These are phyloP conservation scores for Paramyrothecium roridum DNA, from an alignment of 2,329 filamentous ascomycete species.

Conservation along the genomic window DNA sequence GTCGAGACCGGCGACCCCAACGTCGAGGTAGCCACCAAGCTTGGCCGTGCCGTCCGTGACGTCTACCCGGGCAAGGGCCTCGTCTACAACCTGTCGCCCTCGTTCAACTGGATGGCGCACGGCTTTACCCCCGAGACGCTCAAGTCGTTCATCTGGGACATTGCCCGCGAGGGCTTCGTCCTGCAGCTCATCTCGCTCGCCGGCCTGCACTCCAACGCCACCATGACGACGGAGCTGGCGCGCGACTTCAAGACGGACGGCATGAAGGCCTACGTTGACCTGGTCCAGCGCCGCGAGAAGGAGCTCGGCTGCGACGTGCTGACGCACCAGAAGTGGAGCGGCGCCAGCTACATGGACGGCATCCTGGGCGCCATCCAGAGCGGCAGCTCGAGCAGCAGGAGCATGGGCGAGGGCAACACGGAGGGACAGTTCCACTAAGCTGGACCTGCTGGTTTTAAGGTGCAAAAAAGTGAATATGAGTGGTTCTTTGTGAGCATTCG, in stretches of 20 bases:
- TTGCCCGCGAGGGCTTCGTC: conserved; percentile 81
- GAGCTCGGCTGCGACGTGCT: conserved; percentile 88
- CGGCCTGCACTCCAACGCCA: conserved; percentile 63
- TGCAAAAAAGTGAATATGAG: neutral
- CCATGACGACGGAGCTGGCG: conserved; percentile 70
- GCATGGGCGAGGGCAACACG: conserved; percentile 93
- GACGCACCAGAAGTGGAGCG: conserved; percentile 87
- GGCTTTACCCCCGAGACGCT: conserved; percentile 82
- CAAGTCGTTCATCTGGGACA: conserved; percentile 93
- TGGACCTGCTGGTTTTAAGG: neutral
- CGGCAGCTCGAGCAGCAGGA: conserved; percentile 83
- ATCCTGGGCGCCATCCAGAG: conserved; percentile 89
- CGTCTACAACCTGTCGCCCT: conserved; percentile 94
- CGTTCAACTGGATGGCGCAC: conserved; percentile 98
- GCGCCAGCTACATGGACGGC: conserved; percentile 74
- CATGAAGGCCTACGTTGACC: conserved; percentile 96
- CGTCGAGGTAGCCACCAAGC: conserved; percentile 70
- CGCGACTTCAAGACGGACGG: conserved; percentile 82
- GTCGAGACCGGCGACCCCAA: conserved; percentile 91
- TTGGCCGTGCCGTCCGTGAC: conserved; percentile 72
- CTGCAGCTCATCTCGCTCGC: conserved; percentile 66
- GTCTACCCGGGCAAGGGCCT: conserved; percentile 77
- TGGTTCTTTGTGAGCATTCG: neutral
- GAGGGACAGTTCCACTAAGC: conserved; percentile 61
- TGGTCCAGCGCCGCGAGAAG: conserved; percentile 88